A percentile compares a stretch with the other conserved stretches of the same genome.
Evolutionary conservation across 163 green algal species (phyloP).

Genomic region (Scenedesmus sp.): DNA sequence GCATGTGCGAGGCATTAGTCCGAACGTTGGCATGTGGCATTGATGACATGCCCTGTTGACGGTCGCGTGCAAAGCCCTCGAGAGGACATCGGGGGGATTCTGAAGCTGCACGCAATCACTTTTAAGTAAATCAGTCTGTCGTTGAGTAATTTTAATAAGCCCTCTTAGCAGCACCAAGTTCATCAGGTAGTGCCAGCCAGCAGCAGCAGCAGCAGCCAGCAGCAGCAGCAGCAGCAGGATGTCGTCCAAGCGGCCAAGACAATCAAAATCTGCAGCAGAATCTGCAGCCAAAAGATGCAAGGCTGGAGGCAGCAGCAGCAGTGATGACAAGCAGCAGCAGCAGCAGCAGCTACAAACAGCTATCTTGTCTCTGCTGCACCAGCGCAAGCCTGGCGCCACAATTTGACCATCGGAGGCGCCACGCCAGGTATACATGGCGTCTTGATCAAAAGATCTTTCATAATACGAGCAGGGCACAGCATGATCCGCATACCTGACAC

Average conservation of each 20-base stretch:
- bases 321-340: slow-evolving; percentile 7
- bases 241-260: background rate
- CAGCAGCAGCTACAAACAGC: slow-evolving; percentile 32
- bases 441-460: background rate
- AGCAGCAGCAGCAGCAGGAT: background rate
- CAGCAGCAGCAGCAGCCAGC: background rate
- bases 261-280: background rate
- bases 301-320: background rate
- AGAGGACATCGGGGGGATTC: no score
- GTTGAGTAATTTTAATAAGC: no score
- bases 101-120: no score
- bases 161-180: no score
- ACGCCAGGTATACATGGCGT: slow-evolving; percentile 5
- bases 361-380: slow-evolving; percentile 4
- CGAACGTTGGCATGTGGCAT: no score
- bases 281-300: background rate
- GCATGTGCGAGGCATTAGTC: no score
- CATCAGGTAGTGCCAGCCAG: no score
- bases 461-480: background rate
- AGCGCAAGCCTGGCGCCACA: slow-evolving; percentile 37
- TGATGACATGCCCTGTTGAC: no score
- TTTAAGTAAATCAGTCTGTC: no score
- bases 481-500: background rate
- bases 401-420: slow-evolving; percentile 42
- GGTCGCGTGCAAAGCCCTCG: no score